Conservation (phyloP, 192 early-diverging fungal species). For the Phycomyces nitens region DNA sequence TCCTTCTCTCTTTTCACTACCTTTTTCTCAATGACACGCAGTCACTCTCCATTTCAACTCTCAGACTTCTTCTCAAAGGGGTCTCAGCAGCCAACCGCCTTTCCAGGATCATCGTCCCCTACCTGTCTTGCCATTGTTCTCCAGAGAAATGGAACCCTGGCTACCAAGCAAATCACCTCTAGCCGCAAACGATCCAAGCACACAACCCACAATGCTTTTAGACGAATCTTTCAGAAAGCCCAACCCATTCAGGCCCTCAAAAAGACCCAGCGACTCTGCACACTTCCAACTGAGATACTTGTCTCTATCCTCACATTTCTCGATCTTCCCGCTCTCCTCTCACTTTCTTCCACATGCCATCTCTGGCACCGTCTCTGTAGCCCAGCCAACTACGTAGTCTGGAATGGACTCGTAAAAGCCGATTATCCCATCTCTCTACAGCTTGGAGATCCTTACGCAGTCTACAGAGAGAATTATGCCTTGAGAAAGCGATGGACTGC, state of each 20-base stretch:
- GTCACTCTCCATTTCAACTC: background rate
- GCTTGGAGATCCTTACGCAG: slow-evolving; percentile 20
- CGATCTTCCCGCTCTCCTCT: background rate
- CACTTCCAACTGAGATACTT: background rate
- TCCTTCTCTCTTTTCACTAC: no score
- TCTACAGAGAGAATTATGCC: slow-evolving; percentile 62
- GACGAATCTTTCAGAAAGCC: background rate
- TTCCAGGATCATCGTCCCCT: background rate
- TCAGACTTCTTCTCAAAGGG: background rate
- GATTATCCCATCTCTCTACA: background rate
- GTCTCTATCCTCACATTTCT: background rate
- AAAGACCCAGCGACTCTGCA: background rate
- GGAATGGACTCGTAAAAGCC: background rate
- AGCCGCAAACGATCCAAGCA: background rate
- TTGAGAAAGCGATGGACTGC: slow-evolving; percentile 62
- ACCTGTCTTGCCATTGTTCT: background rate
- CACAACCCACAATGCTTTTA: background rate
- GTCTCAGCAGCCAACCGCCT: background rate
- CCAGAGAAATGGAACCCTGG: background rate
- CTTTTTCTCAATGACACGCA: no score
- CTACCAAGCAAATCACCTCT: background rate
- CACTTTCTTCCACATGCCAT: background rate
- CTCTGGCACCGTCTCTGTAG: background rate
- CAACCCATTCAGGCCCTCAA: background rate
- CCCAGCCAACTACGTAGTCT: background rate